phyloP scores from a whole-genome alignment of 495 filamentous ascomycete genomes.

The Penicillium alfredii region DNA sequence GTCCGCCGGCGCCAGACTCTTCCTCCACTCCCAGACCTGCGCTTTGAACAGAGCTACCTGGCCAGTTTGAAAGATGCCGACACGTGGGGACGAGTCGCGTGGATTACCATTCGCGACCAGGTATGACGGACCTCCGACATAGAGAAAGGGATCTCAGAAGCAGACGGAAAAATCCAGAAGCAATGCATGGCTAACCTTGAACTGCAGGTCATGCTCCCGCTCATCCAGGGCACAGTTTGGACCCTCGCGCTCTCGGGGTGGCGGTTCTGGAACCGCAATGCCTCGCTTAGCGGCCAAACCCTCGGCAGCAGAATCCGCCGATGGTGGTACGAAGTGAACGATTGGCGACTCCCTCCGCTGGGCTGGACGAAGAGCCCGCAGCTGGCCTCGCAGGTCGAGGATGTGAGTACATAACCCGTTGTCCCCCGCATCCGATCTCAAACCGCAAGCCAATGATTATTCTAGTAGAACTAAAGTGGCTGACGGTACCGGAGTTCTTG shows the following conservation, averaged over 20 bases:
- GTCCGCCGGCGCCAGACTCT: slow-evolving; percentile 50
- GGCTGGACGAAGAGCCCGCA: slow-evolving; percentile 20
- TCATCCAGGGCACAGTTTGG: slow-evolving; percentile 79
- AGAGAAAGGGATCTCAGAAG: not conserved
- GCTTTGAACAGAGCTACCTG: slow-evolving; percentile 97
- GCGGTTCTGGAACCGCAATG: slow-evolving; percentile 73
- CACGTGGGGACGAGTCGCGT: slow-evolving; percentile 66
- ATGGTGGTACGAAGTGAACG: slow-evolving; percentile 91
- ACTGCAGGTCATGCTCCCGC: slow-evolving; percentile 69
- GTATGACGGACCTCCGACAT: slow-evolving; percentile 34
- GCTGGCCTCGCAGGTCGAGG: slow-evolving; percentile 39
- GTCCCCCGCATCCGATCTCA: too few relatives aligned
- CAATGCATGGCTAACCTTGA: slow-evolving; percentile 1
- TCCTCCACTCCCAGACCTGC: slow-evolving; percentile 83
- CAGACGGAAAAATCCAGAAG: not conserved
- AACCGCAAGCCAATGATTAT: not conserved
- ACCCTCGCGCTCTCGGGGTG: slow-evolving; percentile 73
- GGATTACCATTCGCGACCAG: slow-evolving; percentile 86
- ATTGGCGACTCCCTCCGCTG: slow-evolving; percentile 60
- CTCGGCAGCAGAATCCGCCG: slow-evolving; percentile 65
- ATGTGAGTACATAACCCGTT: too few relatives aligned
- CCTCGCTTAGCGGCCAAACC: slow-evolving; percentile 61
- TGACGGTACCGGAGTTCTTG: slow-evolving; percentile 38
- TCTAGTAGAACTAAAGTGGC: slow-evolving; percentile 9
- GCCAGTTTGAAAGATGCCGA: slow-evolving; percentile 73